phyloP scores from a whole-genome alignment of 305 asterid species.

The Fraxinus ornus region DNA sequence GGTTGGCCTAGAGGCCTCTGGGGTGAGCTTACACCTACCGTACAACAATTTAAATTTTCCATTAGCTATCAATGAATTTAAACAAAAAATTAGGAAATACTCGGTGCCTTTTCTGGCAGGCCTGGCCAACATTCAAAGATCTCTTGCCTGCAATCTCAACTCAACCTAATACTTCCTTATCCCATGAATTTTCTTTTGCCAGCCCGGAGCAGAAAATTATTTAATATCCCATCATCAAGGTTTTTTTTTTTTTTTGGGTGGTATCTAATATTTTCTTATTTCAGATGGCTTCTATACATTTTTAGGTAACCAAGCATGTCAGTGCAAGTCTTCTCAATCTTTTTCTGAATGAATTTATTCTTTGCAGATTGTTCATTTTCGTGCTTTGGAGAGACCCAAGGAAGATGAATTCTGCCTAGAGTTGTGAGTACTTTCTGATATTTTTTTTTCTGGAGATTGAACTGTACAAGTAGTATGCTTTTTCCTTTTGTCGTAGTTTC shows the following conservation, averaged over 20 bases:
- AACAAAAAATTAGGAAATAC: background rate
- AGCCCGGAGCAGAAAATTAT: background rate
- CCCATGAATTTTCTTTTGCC: background rate
- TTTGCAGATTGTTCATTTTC: background rate
- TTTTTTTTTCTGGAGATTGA: background rate
- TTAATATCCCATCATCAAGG: background rate
- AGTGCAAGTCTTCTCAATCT: too few species aligned
- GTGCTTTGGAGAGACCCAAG: background rate
- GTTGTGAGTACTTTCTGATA: background rate
- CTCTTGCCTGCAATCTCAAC: background rate
- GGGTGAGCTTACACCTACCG: background rate
- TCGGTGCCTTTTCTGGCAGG: background rate
- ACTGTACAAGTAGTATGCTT: conserved; percentile 20
- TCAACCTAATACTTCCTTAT: background rate
- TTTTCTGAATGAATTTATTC: background rate
- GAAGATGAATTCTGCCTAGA: background rate
- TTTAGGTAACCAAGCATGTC: background rate
- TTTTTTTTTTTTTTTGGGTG: too few species aligned
- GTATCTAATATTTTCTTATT: too few species aligned
- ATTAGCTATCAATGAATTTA: background rate
- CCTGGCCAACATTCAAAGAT: background rate
- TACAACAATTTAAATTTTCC: background rate
- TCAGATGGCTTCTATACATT: too few species aligned
- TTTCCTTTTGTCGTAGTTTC: background rate
- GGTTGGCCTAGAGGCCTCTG: background rate